phyloP scores from a whole-genome alignment of 176 grass and related monocot species.

The Chrysopogon serrulatus region DNA sequence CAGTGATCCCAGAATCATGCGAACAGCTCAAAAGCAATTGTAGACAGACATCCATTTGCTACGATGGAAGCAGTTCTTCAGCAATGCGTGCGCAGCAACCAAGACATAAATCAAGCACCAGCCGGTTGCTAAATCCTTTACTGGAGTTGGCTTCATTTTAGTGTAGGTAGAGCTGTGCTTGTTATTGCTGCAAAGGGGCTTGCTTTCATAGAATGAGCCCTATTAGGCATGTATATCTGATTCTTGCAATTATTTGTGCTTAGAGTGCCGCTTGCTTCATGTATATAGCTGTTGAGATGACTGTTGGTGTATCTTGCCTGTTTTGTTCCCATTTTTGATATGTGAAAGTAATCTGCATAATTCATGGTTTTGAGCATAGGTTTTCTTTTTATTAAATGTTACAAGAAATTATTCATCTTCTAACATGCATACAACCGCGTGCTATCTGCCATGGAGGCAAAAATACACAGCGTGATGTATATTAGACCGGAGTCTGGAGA shows the following conservation, averaged over 20 bases:
- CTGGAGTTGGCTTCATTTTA: conserved; percentile 40
- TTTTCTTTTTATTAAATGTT: neutral
- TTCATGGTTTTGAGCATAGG: neutral
- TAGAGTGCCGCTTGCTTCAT: conserved; percentile 44
- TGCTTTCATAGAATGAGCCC: neutral
- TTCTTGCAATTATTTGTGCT: conserved; percentile 43
- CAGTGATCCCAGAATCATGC: conserved; percentile 72
- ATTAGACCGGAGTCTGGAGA: no score
- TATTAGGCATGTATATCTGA: conserved; percentile 53
- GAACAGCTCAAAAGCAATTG: conserved; percentile 60
- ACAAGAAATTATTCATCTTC: neutral
- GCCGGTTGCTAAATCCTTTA: conserved; percentile 36
- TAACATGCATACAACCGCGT: no score
- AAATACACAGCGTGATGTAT: no score
- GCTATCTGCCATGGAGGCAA: no score
- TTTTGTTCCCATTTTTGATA: conserved; percentile 28
- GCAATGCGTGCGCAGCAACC: neutral
- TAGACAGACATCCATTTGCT: conserved; percentile 46
- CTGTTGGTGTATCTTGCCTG: conserved; percentile 28
- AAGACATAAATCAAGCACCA: conserved; percentile 18
- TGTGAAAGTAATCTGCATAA: conserved; percentile 15
- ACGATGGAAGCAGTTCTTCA: conserved; percentile 25
- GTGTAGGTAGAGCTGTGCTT: conserved; percentile 33
- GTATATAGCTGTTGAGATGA: conserved; percentile 49
- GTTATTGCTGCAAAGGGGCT: conserved; percentile 8